A percentile compares a stretch with the other conserved stretches of the same genome.
Conservation (phyloP, 164 flowering plant genomes). For the Taxillus chinensis region DNA sequence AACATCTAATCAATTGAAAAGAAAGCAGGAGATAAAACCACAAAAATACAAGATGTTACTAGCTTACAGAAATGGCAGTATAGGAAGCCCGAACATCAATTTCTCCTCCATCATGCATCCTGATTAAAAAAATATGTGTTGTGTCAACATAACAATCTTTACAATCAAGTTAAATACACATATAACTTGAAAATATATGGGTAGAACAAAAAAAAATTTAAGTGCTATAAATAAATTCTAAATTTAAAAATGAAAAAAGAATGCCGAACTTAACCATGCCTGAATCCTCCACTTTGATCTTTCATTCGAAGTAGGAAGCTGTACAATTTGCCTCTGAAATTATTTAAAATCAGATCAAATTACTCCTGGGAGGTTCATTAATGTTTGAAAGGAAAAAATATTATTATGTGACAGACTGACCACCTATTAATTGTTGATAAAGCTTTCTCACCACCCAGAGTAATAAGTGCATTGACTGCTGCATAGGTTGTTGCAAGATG, state of each 20-base stretch:
- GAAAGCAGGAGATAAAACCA: too few relatives aligned
- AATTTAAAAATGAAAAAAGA: too few relatives aligned
- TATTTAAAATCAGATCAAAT: constrained; percentile 7
- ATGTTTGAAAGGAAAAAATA: background rate
- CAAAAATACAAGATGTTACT: too few relatives aligned
- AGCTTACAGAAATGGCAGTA: constrained; percentile 85
- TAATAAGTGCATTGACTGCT: constrained; percentile 82
- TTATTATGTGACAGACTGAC: constrained; percentile 16
- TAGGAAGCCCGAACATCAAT: constrained; percentile 97
- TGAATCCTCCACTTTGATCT: constrained; percentile 70
- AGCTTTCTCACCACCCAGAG: constrained; percentile 65
- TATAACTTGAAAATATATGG: background rate
- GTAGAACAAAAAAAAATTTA: background rate
- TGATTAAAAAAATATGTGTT: constrained; percentile 16
- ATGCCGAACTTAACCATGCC: constrained; percentile 25
- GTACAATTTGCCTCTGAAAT: constrained; percentile 52
- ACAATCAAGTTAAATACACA: background rate
- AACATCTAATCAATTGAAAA: too few relatives aligned
- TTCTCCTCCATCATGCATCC: constrained; percentile 97
- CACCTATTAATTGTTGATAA: constrained; percentile 92
- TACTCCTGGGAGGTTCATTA: background rate
- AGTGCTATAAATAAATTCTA: too few relatives aligned
- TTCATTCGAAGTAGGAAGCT: constrained; percentile 74
- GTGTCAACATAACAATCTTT: background rate
- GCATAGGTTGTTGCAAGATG: constrained; percentile 98